Evolutionary conservation across 192 early-diverging fungal species (phyloP), one percentile per base, ranked within the genome.

Genomic region (Entomortierella chlamydospora): DNA sequence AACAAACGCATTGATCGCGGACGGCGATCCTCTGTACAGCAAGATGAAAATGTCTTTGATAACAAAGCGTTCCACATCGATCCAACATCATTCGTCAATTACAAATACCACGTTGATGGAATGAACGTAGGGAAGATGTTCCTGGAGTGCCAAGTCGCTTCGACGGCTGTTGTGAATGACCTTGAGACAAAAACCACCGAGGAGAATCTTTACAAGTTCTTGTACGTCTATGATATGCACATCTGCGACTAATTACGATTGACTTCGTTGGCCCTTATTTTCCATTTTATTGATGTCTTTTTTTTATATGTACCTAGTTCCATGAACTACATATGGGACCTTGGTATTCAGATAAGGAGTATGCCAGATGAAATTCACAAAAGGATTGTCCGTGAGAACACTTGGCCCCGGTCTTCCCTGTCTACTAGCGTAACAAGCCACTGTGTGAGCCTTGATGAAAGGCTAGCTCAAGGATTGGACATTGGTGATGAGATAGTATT

Each of bases 241-340:
- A n/a, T n/a, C n/a, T n/a, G n/a, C n/a, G n/a, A n/a, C n/a, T n/a
- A n/a, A n/a, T n/a, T n/a, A n/a, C n/a, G n/a, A n/a, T n/a, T n/a
- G n/a, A n/a, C 13, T 41, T 13, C 6, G 39, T 41, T 58, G 30
- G 7, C 18, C n/a, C 31, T 25, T 30, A 25, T 29, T 8, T 11
- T 15, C 17, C 9, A 9, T 29, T 11, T 29, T 56, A 29, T 56
- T 56, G 17, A 17, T 17, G 5, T 4, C 11, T 15, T 26, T 39
- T 58, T 17, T 39, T 23, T 4, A 9, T 13, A 41, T 13, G 13
- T 41, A 41, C n/a, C 13, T 68, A 68, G 65, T 1, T 33, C 55
- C 0, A 58, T 58, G 65, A 68, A 68, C 31, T 68, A 43, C 47
- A 68, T 68, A 34, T 68, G 55, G 56, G 65, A 68, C 33, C 42